phyloP scores from a whole-genome alignment of 306 rosid genomes.

The Vigna angularis region DNA sequence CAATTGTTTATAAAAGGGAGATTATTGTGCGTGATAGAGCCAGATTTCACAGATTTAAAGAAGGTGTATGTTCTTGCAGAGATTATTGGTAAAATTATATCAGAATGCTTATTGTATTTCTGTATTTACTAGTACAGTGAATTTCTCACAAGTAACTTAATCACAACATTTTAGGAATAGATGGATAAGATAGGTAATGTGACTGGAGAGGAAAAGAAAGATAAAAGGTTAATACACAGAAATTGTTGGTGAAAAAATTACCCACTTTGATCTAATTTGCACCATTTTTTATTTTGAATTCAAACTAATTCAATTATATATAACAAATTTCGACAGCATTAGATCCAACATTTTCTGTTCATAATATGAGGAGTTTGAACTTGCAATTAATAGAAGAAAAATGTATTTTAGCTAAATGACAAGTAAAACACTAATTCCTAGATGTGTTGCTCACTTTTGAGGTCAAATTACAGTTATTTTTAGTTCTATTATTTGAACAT shows the following conservation, averaged over 20 bases:
- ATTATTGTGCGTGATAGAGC: slow-evolving; percentile 85
- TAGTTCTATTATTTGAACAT: no score
- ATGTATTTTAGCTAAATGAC: no score
- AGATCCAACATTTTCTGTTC: not conserved
- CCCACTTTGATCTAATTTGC: not conserved
- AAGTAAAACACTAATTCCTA: not conserved
- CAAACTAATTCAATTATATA: not conserved
- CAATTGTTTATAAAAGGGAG: slow-evolving; percentile 72
- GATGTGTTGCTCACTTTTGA: not conserved
- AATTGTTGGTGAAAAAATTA: no score
- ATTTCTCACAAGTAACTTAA: slow-evolving; percentile 27
- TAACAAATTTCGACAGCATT: no score
- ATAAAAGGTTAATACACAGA: not conserved
- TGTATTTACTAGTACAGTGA: not conserved
- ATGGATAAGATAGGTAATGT: not conserved
- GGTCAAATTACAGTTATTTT: not conserved
- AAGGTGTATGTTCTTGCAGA: slow-evolving; percentile 80
- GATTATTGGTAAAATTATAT: slow-evolving; percentile 78
- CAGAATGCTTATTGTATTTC: slow-evolving; percentile 5
- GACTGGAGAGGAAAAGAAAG: not conserved
- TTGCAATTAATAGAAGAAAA: no score
- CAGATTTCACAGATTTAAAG: slow-evolving; percentile 83
- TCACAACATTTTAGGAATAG: not conserved
- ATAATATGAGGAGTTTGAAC: no score
- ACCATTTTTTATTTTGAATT: no score